A percentile compares a stretch with the other conserved stretches of the same genome.
phyloP scores from a whole-genome alignment of 2,329 filamentous ascomycete species.

The Immersiporthe knoxdaviesiana region DNA sequence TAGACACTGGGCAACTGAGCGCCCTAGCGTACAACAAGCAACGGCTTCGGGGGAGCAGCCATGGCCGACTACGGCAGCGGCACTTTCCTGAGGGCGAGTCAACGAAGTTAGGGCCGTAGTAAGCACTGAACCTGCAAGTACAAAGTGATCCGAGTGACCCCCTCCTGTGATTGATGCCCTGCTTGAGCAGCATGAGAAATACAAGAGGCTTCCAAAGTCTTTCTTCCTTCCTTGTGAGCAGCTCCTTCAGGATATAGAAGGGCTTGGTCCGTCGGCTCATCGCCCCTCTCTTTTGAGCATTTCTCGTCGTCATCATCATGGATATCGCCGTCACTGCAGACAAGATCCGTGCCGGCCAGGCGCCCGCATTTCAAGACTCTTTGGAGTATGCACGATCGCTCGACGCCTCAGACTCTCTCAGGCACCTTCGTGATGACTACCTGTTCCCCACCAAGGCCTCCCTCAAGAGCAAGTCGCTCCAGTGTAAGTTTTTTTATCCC shows the following conservation, averaged over 20 bases:
- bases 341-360: constrained; percentile 45
- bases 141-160: constrained; percentile 11
- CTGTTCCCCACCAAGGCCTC: constrained; percentile 76
- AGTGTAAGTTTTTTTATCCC: constrained; percentile 27
- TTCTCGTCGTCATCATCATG: constrained; percentile 36
- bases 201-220: not conserved
- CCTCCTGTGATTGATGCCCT: not conserved
- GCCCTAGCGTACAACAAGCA: not conserved
- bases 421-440: constrained; percentile 69
- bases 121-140: not conserved
- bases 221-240: not conserved
- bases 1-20: not conserved
- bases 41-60: not conserved
- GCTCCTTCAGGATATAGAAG: not conserved
- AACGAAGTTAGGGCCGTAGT: not conserved
- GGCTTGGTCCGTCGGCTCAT: not conserved
- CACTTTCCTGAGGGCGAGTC: not conserved
- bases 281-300: not conserved
- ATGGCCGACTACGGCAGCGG: not conserved
- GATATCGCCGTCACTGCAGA: constrained; percentile 45
- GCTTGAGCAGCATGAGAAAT: not conserved
- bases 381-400: constrained; percentile 55
- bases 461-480: constrained; percentile 65
- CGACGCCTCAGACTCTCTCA: constrained; percentile 64
- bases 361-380: constrained; percentile 51